Conservation (phyloP, 179 eudicot species). For the Nepenthes alata region DNA sequence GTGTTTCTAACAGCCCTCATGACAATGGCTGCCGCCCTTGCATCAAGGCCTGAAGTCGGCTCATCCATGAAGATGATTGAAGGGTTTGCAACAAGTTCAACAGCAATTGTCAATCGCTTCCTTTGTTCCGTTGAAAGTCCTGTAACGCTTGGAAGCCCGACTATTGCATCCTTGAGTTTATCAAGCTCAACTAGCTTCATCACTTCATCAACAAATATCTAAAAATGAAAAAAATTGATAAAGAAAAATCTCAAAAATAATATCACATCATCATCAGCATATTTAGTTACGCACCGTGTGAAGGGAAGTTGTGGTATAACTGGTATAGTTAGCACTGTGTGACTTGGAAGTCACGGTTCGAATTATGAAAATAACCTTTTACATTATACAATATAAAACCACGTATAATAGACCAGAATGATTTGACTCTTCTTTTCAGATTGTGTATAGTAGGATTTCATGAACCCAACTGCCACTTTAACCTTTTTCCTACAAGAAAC, state of each 20-base stretch:
- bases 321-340: no score
- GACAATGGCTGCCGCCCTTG: conserved; percentile 98
- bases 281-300: no score
- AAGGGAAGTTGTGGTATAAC: no score
- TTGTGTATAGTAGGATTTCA: no score
- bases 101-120: conserved; percentile 86
- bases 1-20: conserved; percentile 97
- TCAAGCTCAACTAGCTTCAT: conserved; percentile 5
- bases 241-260: neutral
- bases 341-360: no score
- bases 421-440: no score
- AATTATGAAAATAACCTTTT: no score
- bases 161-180: conserved; percentile 2
- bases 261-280: neutral
- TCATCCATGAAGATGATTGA: conserved; percentile 98
- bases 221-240: neutral
- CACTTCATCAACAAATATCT: conserved; percentile 10
- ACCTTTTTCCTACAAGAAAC: no score
- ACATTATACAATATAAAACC: no score
- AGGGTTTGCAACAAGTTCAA: conserved; percentile 91
- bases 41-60: conserved; percentile 96
- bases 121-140: conserved; percentile 95
- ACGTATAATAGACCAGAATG: no score
- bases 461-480: no score
- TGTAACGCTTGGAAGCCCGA: conserved; percentile 7